These are phyloP conservation scores for Echites panduratus DNA, from an alignment of 257 asterid species.

Conservation along the genomic window DNA sequence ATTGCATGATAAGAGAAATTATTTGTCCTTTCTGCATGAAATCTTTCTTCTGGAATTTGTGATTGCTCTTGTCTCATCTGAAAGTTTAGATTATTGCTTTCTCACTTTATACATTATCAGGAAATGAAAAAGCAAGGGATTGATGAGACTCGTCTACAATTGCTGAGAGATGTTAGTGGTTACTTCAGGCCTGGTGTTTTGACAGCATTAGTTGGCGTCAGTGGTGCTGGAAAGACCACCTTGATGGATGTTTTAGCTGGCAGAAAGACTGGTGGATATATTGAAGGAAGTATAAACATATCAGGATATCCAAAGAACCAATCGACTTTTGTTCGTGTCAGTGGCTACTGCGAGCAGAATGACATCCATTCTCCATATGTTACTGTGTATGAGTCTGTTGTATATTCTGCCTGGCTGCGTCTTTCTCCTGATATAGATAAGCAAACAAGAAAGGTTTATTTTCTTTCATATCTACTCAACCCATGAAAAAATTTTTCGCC, in stretches of 20 bases:
- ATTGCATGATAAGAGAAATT: not conserved
- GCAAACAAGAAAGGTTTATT: conserved; percentile 46
- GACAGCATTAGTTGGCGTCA: conserved; percentile 76
- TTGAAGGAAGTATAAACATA: conserved; percentile 59
- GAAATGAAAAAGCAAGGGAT: conserved; percentile 63
- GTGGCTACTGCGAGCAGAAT: conserved; percentile 79
- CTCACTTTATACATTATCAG: conserved; percentile 18
- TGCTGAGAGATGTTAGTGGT: conserved; percentile 64
- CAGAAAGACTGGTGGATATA: conserved; percentile 64
- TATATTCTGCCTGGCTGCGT: conserved; percentile 77
- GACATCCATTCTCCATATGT: conserved; percentile 80
- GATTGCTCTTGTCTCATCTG: not conserved
- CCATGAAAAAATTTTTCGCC: not conserved
- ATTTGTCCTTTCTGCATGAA: not conserved
- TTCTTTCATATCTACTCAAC: not conserved
- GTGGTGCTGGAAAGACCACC: conserved; percentile 85
- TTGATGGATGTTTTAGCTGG: conserved; percentile 85
- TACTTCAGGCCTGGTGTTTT: conserved; percentile 76
- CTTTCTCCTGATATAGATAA: conserved; percentile 54
- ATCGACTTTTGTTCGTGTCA: conserved; percentile 65
- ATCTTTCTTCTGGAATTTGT: not conserved
- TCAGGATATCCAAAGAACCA: conserved; percentile 79
- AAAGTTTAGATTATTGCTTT: not conserved
- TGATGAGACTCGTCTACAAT: conserved; percentile 57
- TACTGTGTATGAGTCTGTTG: conserved; percentile 64